A percentile compares a stretch with the other conserved stretches of the same genome.
phyloP scores from a whole-genome alignment of 139 green algal species.

The Tetraselmis chui region DNA sequence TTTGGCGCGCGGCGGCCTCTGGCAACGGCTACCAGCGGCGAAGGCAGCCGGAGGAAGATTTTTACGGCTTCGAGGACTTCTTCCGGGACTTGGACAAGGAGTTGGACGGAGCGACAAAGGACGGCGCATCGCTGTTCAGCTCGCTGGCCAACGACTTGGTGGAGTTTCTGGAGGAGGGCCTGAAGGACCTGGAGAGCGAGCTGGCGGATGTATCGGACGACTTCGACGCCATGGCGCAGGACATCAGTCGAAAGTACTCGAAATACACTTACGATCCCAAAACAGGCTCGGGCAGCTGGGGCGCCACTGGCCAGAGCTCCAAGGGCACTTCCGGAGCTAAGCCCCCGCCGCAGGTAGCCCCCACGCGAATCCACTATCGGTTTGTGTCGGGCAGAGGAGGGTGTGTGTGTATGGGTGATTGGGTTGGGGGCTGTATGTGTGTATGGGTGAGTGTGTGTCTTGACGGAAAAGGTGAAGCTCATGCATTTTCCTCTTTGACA shows the following conservation, averaged over 20 bases:
- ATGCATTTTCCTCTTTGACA: too few species aligned
- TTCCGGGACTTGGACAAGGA: conserved; percentile 54
- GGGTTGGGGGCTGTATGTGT: too few species aligned
- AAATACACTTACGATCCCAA: not conserved
- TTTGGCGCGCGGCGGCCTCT: not conserved
- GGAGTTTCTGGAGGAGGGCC: not conserved
- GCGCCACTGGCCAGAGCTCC: not conserved
- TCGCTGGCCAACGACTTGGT: not conserved
- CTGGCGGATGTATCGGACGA: not conserved
- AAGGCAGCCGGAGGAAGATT: conserved; percentile 16
- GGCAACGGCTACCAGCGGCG: not conserved
- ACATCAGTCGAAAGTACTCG: not conserved
- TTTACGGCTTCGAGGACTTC: conserved; percentile 50
- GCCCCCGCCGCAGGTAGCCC: too few species aligned
- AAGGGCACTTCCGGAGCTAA: not conserved
- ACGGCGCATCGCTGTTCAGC: not conserved
- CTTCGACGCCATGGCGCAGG: not conserved
- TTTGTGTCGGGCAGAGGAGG: too few species aligned
- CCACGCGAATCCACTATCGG: too few species aligned
- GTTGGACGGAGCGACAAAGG: conserved; percentile 3
- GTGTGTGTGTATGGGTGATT: too few species aligned
- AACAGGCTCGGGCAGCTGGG: not conserved
- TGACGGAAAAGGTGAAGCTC: too few species aligned
- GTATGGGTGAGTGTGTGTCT: too few species aligned
- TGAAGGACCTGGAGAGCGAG: not conserved